Conservation (phyloP, 2,329 filamentous ascomycete genomes). For the Pseudogymnoascus pannorum region DNA sequence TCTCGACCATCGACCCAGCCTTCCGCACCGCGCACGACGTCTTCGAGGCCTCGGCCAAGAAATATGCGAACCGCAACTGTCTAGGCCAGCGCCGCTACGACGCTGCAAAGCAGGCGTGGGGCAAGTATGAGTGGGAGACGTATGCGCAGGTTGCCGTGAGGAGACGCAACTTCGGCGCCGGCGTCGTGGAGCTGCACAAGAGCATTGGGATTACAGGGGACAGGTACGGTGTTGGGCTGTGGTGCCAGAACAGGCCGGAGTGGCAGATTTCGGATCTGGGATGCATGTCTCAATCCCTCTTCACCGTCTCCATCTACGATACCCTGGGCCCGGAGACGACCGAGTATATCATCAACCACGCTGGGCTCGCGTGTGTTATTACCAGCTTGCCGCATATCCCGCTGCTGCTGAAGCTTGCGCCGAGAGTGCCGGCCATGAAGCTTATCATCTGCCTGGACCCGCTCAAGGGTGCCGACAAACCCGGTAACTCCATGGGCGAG, state of each 20-base stretch:
- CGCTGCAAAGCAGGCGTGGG: slow-evolving; percentile 61
- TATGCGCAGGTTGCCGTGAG: slow-evolving; percentile 74
- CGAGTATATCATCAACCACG: slow-evolving; percentile 94
- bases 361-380: slow-evolving; percentile 65
- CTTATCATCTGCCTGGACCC: slow-evolving; percentile 81
- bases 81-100: slow-evolving; percentile 79
- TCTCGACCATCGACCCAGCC: slow-evolving; percentile 65
- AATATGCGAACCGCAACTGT: slow-evolving; percentile 60
- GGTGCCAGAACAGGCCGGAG: slow-evolving; percentile 81
- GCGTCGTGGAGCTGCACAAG: slow-evolving; percentile 74
- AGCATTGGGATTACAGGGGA: slow-evolving; percentile 57
- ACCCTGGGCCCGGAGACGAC: slow-evolving; percentile 85
- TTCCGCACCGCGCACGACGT: slow-evolving; percentile 69
- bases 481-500: slow-evolving; percentile 70
- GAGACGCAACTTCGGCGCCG: slow-evolving; percentile 77
- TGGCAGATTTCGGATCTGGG: slow-evolving; percentile 88
- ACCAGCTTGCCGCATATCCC: slow-evolving; percentile 77
- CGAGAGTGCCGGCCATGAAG: slow-evolving; percentile 74
- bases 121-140: slow-evolving; percentile 73
- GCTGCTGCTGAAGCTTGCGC: slow-evolving; percentile 69
- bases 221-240: slow-evolving; percentile 71
- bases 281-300: slow-evolving; percentile 79
- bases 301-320: slow-evolving; percentile 90
- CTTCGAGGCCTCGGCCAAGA: slow-evolving; percentile 62
- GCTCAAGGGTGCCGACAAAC: slow-evolving; percentile 69